Base-by-base conservation (phyloP, 2,329 filamentous ascomycete genomes). In the Juglanconis juglandina region DNA sequence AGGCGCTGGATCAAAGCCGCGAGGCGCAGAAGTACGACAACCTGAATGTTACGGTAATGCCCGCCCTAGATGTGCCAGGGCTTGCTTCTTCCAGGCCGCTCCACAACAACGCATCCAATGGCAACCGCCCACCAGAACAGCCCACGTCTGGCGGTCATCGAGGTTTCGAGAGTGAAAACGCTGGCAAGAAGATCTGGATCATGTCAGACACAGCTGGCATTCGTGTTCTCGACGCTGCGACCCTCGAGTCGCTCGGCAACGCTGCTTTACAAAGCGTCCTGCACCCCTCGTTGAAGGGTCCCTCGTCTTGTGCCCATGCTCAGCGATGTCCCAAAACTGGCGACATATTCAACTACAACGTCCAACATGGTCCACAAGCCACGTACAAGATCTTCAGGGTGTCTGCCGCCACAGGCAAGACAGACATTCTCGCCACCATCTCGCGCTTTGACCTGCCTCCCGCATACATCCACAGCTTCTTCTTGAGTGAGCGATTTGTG, bases 401-500 rank as follows among this genome's bases (percentile, higher is more conserved):
- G 2, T 87, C 82, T 17, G 82, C 85, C 0, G 70, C 79, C 0
- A 88, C 85, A 0, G 89, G 87, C 0, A 76, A 84, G 58, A 91
- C 89, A 0, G 82, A 85, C 0, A 87, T 95, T 17, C 80, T 96
- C 0, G 90, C 90, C 3, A 87, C 82, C 0, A 83, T 95, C 61
- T 72, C 74, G 0, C 78, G 76, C 3, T 72, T 74, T 4, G 75
- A 78, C 3, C 70, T 81, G 3, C 75, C 75, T 2, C 76, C 88
- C 0, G 87, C 90, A 0, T 96, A 95, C 67, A 84, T 96, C n/a
- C 92, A 96, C 74, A 94, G 90, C 8, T 81, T 94, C 67, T 91
- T 92, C 67, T 73, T 96, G 33, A 89, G 90, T 0, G 75, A 84
- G 14, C 84, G 87, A 66, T 89, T 88, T 67, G 84, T 93, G 2